These are phyloP conservation scores for Handroanthus guayacan DNA, from an alignment of 257 asterid species.

Conservation along the genomic window DNA sequence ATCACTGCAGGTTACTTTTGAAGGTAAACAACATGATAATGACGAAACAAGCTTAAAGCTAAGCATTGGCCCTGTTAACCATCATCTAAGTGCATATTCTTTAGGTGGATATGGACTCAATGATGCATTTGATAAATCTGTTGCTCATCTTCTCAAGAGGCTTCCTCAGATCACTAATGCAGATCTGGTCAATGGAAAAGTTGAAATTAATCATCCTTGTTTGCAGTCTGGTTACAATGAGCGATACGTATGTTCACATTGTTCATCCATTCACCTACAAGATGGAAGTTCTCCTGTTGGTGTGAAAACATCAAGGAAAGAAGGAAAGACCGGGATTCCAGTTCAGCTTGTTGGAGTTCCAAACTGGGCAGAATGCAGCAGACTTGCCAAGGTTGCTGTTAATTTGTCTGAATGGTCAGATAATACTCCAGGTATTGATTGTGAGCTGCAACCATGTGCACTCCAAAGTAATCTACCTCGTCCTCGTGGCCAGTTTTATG, in stretches of 20 bases:
- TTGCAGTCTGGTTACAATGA: constrained; percentile 67
- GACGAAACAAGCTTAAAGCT: constrained; percentile 59
- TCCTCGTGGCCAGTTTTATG: constrained; percentile 66
- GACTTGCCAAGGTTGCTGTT: constrained; percentile 61
- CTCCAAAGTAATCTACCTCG: constrained; percentile 60
- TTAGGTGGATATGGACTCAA: constrained; percentile 73
- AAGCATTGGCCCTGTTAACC: constrained; percentile 60
- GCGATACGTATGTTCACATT: constrained; percentile 56
- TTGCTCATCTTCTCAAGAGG: constrained; percentile 56
- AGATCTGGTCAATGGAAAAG: constrained; percentile 49
- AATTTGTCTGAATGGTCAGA: constrained; percentile 71
- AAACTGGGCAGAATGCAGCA: constrained; percentile 67
- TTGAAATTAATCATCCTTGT: constrained; percentile 71
- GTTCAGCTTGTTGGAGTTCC: constrained; percentile 67
- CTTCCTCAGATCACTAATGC: constrained; percentile 50
- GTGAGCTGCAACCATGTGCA: constrained; percentile 76
- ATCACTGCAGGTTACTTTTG: constrained; percentile 77
- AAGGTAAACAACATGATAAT: constrained; percentile 42
- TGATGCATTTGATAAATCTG: constrained; percentile 79
- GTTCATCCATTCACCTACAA: constrained; percentile 48
- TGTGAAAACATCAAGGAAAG: constrained; percentile 37
- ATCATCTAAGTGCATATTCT: constrained; percentile 71
- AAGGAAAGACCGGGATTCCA: constrained; percentile 46
- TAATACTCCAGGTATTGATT: constrained; percentile 58
- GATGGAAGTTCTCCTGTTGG: constrained; percentile 48